These are phyloP conservation scores for Tylopilus sp. DNA, from an alignment of 1,284 basidiomycete genomes.

Conservation along the genomic window DNA sequence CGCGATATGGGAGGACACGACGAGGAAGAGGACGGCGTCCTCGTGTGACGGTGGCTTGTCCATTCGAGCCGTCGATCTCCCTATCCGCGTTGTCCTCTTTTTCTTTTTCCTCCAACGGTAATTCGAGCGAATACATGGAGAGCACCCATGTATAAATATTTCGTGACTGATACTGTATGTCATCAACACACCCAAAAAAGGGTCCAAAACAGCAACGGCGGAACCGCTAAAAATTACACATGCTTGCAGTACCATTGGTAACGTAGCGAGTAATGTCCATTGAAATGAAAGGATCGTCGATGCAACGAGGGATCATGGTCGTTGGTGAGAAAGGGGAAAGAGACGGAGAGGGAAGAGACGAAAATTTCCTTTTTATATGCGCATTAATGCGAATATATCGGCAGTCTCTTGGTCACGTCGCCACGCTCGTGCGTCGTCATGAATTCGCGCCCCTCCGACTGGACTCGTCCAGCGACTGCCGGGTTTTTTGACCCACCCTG, in stretches of 20 bases:
- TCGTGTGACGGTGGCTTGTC: conserved; percentile 16
- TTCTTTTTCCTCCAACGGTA: neutral
- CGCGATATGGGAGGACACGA: conserved; percentile 25
- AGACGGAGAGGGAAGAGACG: neutral
- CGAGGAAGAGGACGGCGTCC: conserved; percentile 29
- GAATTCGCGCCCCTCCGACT: conserved; percentile 24
- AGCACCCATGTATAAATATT: conserved; percentile 18
- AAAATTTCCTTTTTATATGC: conserved; percentile 10
- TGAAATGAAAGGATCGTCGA: conserved; percentile 14
- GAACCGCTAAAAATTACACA: conserved; percentile 32
- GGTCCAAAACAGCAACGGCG: conserved; percentile 20
- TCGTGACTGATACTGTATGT: conserved; percentile 15
- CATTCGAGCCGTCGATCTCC: too few relatives aligned
- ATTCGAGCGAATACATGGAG: neutral
- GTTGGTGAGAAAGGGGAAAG: neutral
- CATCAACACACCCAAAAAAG: conserved; percentile 18
- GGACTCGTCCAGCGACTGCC: conserved; percentile 33
- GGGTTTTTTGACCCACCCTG: conserved; percentile 18
- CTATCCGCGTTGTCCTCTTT: neutral
- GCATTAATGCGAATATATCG: conserved; percentile 14
- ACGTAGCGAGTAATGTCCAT: conserved; percentile 21
- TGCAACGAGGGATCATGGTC: conserved; percentile 17
- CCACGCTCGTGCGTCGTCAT: conserved; percentile 10
- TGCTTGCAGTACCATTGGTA: conserved; percentile 25
- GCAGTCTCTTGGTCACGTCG: conserved; percentile 3